Percentiles rank a stretch among this genome's conserved stretches.
Conservation (phyloP, 2,329 filamentous ascomycete species). For the Fusarium hostae region DNA sequence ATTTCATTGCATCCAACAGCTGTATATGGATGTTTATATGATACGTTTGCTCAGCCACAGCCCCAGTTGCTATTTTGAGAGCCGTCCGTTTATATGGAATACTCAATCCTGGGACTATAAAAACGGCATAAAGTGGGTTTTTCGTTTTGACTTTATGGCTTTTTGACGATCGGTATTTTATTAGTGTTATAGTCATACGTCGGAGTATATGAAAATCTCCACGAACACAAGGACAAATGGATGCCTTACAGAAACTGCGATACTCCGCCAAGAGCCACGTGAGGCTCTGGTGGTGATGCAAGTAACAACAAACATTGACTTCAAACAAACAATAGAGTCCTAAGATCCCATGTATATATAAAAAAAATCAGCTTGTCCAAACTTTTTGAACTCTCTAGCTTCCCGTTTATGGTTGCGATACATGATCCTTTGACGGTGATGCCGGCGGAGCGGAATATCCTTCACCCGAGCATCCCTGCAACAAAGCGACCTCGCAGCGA, state of each 20-base stretch:
- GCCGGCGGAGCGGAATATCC: slow-evolving; percentile 4
- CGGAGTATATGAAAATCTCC: slow-evolving; percentile 6
- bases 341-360: not conserved
- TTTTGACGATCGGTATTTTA: not conserved
- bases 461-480: slow-evolving; percentile 11
- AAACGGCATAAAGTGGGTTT: not conserved
- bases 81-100: not conserved
- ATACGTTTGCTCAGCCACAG: slow-evolving; percentile 36
- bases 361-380: not conserved
- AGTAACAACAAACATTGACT: not conserved
- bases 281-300: not conserved
- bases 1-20: not conserved
- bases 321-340: not conserved
- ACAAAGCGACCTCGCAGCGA: slow-evolving; percentile 9
- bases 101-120: not conserved
- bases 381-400: not conserved
- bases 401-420: not conserved
- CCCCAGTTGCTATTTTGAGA: slow-evolving; percentile 40
- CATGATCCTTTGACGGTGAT: not conserved
- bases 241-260: not conserved
- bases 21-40: not conserved
- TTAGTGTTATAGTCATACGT: not conserved
- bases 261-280: not conserved
- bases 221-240: not conserved
- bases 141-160: not conserved